Evolutionary conservation across 2,329 filamentous ascomycete species (phyloP).

Genomic region (Karstenula rhodostoma): DNA sequence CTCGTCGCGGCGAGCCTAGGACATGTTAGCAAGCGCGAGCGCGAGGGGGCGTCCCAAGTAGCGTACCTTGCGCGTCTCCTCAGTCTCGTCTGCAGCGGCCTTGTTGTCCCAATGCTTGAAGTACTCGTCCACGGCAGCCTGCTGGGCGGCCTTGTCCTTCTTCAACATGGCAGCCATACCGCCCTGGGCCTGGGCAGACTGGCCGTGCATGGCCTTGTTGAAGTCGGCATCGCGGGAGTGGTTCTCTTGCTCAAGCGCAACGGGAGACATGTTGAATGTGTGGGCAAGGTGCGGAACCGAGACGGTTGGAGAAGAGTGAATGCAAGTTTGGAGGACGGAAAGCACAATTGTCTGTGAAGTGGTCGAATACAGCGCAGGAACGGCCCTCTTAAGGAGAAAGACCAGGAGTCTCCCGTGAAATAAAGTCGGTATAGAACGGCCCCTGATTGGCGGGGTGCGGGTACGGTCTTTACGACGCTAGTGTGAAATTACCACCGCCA

Average conservation of each 20-base stretch:
- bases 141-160: constrained; percentile 81
- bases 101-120: constrained; percentile 98
- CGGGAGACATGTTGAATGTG: constrained; percentile 58
- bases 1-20: constrained; percentile 79
- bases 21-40: constrained; percentile 26
- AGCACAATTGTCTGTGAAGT: neutral
- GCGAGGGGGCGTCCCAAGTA: neutral
- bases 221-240: constrained; percentile 87
- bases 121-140: constrained; percentile 87
- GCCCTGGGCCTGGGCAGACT: constrained; percentile 72
- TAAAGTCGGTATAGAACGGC: constrained; percentile 18
- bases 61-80: constrained; percentile 76
- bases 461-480: constrained; percentile 3
- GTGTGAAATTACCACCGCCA: constrained; percentile 9
- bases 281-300: constrained; percentile 10
- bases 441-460: constrained; percentile 8
- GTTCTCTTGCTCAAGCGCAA: constrained; percentile 79
- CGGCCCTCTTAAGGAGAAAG: constrained; percentile 11
- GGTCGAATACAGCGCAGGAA: constrained; percentile 5
- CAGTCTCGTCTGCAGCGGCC: constrained; percentile 78
- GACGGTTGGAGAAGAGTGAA: constrained; percentile 6
- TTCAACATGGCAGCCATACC: constrained; percentile 84
- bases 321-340: constrained; percentile 9
- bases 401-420: constrained; percentile 22
- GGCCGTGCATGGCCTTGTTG: constrained; percentile 86